Base-by-base conservation (phyloP, 192 early-diverging fungal genomes). In the Pecoramyces ruminantium region DNA sequence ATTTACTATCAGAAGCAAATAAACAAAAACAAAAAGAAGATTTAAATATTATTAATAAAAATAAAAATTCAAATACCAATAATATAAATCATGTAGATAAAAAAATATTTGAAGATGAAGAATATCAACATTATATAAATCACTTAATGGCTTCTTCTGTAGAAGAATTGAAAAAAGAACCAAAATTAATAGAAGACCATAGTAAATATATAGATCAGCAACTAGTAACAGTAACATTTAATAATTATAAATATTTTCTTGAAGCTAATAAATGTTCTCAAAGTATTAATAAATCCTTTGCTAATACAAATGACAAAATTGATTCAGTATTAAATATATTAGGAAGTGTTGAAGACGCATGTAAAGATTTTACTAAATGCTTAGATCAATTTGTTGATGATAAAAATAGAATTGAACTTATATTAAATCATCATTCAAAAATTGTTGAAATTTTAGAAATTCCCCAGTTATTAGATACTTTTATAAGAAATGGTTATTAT, bases 401-500 rank as follows among this genome's bases (percentile, higher is more conserved):
- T n/a, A 67, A 67, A 67, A 67, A 82, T 77, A 86, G 89, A 21
- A 87, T 84, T 18, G 84, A 86, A 2, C 85, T 86, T 78, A 87
- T 92, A 29, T 38, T 92, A 30, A 89, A 89, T 2, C 83, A 88
- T 17, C 86, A 90, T 38, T 82, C 86, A 29, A 87, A 88, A 30
- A 78, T 95, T 78, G 77, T 93, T 18, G 92, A 93, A 42, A 84
- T 96, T 15, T 81, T 96, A 5, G 93, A 93, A 81, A 93, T 95
- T 27, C 95, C 95, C 6, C 86, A 91, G 34, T 84, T 96, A 67
- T 89, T 95, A 88, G 93, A 96, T 78, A 93, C 92, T 0, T 92
- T 94, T 83, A 91, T 95, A 38, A 86, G 91, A 78, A 92, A 93
- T 79, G 93, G 93, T 0, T 92, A 93, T 79, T 95, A 95, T 80